A percentile compares a stretch with the other conserved stretches of the same genome.
Evolutionary conservation across 1,284 basidiomycete genomes (phyloP).

Genomic region (Spongispora temasekensis): DNA sequence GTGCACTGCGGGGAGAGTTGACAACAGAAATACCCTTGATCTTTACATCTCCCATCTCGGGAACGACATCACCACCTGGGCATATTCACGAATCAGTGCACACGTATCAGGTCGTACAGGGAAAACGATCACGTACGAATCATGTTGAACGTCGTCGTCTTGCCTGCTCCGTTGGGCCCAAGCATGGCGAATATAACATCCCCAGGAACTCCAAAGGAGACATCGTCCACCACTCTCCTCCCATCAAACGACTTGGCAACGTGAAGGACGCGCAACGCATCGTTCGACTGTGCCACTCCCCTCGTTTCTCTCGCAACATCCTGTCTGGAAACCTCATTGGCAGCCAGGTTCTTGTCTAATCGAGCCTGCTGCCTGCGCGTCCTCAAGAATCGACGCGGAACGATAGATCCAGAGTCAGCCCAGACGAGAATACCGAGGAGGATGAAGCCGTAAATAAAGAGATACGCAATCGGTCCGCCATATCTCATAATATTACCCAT

Average conservation of each 20-base stretch:
- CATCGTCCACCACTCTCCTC: conserved; percentile 69
- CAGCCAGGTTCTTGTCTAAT: conserved; percentile 11
- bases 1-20: conserved; percentile 57
- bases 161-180: conserved; percentile 81
- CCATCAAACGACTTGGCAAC: conserved; percentile 65
- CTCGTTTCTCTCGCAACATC: conserved; percentile 61
- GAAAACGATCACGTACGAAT: conserved; percentile 51
- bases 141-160: conserved; percentile 78
- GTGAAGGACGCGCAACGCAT: conserved; percentile 64
- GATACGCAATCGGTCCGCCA: conserved; percentile 77
- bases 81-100: neutral
- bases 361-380: conserved; percentile 13
- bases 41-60: conserved; percentile 64
- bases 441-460: conserved; percentile 56
- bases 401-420: conserved; percentile 58
- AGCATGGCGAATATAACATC: conserved; percentile 73
- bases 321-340: conserved; percentile 21
- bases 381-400: conserved; percentile 35
- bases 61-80: conserved; percentile 64
- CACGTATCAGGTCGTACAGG: neutral
- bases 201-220: conserved; percentile 65
- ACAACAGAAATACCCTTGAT: conserved; percentile 68
- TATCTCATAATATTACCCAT: conserved; percentile 59
- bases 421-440: conserved; percentile 61
- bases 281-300: conserved; percentile 47